A percentile compares a stretch with the other conserved stretches of the same genome.
Evolutionary conservation across 75 land plant species (phyloP).

Genomic region (Sequoia sempervirens): DNA sequence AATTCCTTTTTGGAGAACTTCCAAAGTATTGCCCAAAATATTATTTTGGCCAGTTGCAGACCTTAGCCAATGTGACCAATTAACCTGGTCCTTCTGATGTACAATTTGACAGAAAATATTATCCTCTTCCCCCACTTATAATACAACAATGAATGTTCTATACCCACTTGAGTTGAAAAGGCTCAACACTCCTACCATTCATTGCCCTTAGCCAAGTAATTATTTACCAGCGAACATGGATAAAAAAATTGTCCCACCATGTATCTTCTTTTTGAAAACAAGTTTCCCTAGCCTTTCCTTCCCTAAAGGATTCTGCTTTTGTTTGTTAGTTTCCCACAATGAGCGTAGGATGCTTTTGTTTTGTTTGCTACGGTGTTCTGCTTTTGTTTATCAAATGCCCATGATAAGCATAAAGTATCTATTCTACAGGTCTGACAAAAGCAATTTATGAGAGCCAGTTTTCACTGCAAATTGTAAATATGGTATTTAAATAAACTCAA

Average conservation of each 20-base stretch:
- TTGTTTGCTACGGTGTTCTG: not conserved
- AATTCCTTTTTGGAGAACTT: not conserved
- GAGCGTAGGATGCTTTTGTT: no score
- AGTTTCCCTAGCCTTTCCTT: not conserved
- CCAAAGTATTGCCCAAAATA: not conserved
- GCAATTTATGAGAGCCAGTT: not conserved
- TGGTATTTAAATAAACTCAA: not conserved
- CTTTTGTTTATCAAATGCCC: not conserved
- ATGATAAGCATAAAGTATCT: not conserved
- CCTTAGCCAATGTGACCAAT: not conserved
- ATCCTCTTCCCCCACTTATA: not conserved
- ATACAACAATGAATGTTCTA: not conserved
- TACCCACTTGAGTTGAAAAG: not conserved
- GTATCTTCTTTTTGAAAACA: no score
- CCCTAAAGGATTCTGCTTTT: not conserved
- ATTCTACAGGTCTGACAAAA: not conserved
- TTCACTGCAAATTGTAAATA: not conserved
- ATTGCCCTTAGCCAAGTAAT: not conserved
- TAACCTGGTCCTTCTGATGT: not conserved
- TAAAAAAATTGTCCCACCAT: not conserved
- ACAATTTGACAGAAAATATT: not conserved
- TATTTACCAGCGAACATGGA: not conserved
- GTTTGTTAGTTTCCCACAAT: not conserved
- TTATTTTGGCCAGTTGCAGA: no score
- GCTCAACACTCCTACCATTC: not conserved